Conservation (phyloP, 2,329 filamentous ascomycete species). For the Cladosporium sp. region DNA sequence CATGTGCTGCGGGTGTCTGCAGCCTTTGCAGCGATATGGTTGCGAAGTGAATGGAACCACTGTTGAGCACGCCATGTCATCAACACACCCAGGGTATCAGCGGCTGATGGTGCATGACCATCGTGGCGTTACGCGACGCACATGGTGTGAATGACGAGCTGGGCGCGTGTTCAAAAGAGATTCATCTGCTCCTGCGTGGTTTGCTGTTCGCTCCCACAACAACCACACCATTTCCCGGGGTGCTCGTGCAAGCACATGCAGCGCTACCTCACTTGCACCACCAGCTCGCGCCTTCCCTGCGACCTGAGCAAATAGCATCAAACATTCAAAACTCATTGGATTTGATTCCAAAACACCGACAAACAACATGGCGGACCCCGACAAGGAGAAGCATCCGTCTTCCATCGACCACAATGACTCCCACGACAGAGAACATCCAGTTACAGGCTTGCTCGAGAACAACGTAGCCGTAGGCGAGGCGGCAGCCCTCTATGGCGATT, state of each 20-base stretch:
- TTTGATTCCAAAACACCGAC: no score
- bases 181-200: no score
- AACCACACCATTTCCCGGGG: no score
- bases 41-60: background rate
- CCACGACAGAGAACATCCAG: background rate
- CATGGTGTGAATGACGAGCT: no score
- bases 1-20: background rate
- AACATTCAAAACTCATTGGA: no score
- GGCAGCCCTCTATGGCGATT: background rate
- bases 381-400: background rate
- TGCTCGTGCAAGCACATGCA: no score
- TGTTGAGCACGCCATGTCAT: background rate
- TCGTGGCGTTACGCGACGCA: no score
- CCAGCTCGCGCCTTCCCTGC: no score
- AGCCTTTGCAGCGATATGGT: background rate
- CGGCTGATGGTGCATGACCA: background rate
- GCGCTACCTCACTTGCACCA: no score
- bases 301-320: no score
- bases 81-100: background rate
- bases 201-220: no score
- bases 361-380: background rate
- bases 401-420: slow-evolving; percentile 8
- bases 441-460: background rate
- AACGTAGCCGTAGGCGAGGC: background rate
- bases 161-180: no score